Percentiles rank a stretch among this genome's conserved stretches.
These are phyloP conservation scores for Scheffersomyces amazonensis DNA, from an alignment of 805 yeast genomes.

Conservation along the genomic window DNA sequence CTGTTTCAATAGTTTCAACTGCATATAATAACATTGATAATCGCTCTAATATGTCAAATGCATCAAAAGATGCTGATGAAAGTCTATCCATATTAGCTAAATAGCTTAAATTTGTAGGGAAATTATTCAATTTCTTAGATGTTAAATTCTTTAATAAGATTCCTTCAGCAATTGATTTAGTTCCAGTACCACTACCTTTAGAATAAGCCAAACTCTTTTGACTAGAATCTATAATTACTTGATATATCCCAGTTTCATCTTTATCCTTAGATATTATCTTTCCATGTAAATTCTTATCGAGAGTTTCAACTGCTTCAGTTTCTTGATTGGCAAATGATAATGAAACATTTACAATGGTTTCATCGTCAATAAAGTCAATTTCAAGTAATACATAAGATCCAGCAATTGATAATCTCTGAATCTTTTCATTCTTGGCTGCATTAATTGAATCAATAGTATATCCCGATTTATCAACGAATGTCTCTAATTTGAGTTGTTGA, in stretches of 20 bases:
- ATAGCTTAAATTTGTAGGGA: conserved; percentile 34
- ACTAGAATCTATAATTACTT: neutral
- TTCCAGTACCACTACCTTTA: neutral
- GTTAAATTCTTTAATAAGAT: conserved; percentile 27
- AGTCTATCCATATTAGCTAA: conserved; percentile 34
- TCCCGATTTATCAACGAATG: conserved; percentile 31
- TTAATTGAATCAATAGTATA: conserved; percentile 4
- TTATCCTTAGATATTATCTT: conserved; percentile 4
- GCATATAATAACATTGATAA: conserved; percentile 25
- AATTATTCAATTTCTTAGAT: conserved; percentile 17
- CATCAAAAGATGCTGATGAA: conserved; percentile 14
- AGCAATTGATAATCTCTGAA: conserved; percentile 38
- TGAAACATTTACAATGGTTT: conserved; percentile 23
- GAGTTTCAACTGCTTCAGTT: neutral
- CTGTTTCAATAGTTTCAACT: conserved; percentile 10
- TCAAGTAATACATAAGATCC: conserved; percentile 39
- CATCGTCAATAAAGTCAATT: conserved; percentile 31
- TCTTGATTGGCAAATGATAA: conserved; percentile 35
- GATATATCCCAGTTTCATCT: neutral
- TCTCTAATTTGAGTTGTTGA: conserved; percentile 38
- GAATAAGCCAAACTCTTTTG: conserved; percentile 4
- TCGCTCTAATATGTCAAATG: conserved; percentile 20
- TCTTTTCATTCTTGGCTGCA: conserved; percentile 7
- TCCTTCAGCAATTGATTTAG: conserved; percentile 20
- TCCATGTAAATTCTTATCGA: neutral